Percentiles rank a stretch among this genome's conserved stretches.
Conservation (phyloP, 2,329 filamentous ascomycete genomes). For the Stachybotrys chlorohalonatus region DNA sequence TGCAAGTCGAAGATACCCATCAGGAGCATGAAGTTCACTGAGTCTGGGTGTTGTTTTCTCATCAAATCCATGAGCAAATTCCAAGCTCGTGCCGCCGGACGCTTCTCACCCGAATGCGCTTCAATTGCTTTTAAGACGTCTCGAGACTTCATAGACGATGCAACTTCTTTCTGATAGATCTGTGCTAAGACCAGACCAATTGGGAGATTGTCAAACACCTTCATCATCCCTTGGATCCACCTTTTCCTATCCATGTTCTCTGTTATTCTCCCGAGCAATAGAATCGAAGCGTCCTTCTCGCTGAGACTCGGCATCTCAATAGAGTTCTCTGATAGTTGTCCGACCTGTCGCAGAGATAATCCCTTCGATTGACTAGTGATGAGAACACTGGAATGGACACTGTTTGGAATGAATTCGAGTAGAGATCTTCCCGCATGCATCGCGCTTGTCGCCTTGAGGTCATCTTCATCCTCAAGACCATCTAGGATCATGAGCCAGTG, state of each 20-base stretch:
- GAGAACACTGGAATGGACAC: not conserved
- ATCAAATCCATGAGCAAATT: not conserved
- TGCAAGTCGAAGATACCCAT: not conserved
- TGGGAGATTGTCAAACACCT: not conserved
- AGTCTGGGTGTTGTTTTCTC: not conserved
- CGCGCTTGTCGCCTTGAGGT: not conserved
- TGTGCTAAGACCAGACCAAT: conserved; percentile 1
- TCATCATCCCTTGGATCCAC: not conserved
- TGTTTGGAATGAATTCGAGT: conserved; percentile 2
- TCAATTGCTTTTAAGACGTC: not conserved
- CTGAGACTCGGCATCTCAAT: not conserved
- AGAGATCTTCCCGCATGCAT: conserved; percentile 1
- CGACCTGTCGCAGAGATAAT: not conserved
- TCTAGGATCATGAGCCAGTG: conserved; percentile 5
- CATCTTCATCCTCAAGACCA: conserved; percentile 1
- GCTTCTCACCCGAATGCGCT: not conserved
- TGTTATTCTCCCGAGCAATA: conserved; percentile 1
- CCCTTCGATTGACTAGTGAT: not conserved
- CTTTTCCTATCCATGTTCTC: not conserved
- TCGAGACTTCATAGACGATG: not conserved
- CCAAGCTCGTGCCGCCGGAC: not conserved
- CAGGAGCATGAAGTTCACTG: not conserved
- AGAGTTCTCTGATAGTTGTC: not conserved
- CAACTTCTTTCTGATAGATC: not conserved
- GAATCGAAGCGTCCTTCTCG: conserved; percentile 1